These are phyloP conservation scores for Raffaelea arxii DNA, from an alignment of 2,329 filamentous ascomycete species.

Conservation along the genomic window DNA sequence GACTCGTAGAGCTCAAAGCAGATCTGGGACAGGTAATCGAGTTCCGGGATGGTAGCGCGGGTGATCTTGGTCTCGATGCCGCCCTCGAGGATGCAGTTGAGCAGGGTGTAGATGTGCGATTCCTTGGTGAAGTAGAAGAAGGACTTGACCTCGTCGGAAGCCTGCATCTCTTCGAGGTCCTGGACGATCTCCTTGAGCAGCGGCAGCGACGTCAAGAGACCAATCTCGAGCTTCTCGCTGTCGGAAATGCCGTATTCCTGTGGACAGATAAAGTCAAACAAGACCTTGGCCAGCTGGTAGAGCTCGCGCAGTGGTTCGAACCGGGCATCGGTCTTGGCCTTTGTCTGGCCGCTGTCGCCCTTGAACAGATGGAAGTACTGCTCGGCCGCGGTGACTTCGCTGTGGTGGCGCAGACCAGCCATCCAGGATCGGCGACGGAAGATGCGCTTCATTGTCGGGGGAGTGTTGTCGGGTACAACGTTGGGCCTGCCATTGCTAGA, in stretches of 20 bases:
- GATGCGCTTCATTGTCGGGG: conserved; percentile 35
- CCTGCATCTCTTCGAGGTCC: conserved; percentile 94
- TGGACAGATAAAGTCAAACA: conserved; percentile 97
- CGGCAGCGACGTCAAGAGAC: conserved; percentile 83
- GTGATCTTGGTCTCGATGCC: conserved; percentile 96
- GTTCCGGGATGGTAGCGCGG: conserved; percentile 86
- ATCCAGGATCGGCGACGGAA: conserved; percentile 54
- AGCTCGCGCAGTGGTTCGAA: conserved; percentile 85
- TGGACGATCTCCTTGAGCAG: conserved; percentile 94
- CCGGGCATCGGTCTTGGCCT: conserved; percentile 72
- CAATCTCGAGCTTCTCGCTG: conserved; percentile 96
- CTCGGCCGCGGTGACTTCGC: conserved; percentile 49
- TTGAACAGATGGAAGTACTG: conserved; percentile 88
- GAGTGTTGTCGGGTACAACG: conserved; percentile 11
- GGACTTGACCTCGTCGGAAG: conserved; percentile 83
- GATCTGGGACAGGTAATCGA: conserved; percentile 95
- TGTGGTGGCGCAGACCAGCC: conserved; percentile 35
- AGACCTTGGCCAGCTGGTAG: conserved; percentile 84
- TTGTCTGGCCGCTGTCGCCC: conserved; percentile 56
- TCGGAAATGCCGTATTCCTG: conserved; percentile 97
- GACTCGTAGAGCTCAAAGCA: conserved; percentile 98
- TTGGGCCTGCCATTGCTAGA: not conserved
- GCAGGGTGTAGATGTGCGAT: conserved; percentile 93
- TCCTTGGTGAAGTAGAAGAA: conserved; percentile 99
- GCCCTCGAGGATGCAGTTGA: conserved; percentile 96